Base-by-base conservation (phyloP, 2,329 filamentous ascomycete species). In the Alternaria sp. region DNA sequence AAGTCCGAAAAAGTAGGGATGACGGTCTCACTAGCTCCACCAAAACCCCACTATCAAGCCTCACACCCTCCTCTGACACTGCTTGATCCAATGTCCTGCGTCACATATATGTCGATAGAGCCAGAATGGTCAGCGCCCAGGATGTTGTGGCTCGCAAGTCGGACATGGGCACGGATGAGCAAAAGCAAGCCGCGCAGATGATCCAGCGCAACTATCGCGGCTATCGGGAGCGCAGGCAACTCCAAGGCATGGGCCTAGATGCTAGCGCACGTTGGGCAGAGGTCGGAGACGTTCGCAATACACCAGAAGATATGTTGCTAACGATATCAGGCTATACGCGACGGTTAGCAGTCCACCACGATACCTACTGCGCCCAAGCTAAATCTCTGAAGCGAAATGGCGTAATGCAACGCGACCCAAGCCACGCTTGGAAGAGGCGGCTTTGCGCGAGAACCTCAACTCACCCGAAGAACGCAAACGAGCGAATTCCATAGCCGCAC, bases 221-320 rank as follows among this genome's bases (percentile, higher is more conserved):
- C 5, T 91, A 96, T 75, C 84, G 90, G 53, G 84, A 86, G 48
- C 84, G 92, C 41, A 81, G 92, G 46, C 88, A 92, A 74, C 81
- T 95, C 67, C 77, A 85, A 39, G 92, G 92, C 0, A 81, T 89
- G 64, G 85, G 85, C 2, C 74, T 96, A 33, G 85, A 90, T 74
- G 84, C 90, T n/a, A 85, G 83, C 29, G 87, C 88, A 29, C 81
- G 90, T 68, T 93, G 90, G 90, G 80, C 86, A 10, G 86, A 91
- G 69, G 89, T 90, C 54, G 79, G 87, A 61, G 37, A 48, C 34
- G 39, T 50, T 36, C 29, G 42, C 24, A 24, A 23, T 53, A 33
- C 29, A n/a, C 28, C 26, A 29, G 11, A 17, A 49, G n/a, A 26
- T 8, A 17, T 28, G 41, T 34, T 31, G 33, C 45, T 64, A 54